phyloP scores from a whole-genome alignment of 129 eudicot genomes.

The Flaveria linearis region DNA sequence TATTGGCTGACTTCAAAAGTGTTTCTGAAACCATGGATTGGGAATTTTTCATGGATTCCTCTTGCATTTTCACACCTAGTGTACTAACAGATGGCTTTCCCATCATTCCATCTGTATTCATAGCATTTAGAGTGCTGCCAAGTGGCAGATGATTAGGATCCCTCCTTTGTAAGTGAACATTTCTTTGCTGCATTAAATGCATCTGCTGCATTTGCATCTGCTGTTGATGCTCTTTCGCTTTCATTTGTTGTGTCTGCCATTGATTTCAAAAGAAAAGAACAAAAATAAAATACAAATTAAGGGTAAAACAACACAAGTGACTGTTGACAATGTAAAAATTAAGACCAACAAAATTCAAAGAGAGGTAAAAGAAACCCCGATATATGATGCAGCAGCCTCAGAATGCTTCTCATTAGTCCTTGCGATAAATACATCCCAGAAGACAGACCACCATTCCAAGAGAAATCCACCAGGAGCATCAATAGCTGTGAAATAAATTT shows the following conservation, averaged over 20 bases:
- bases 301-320: neutral
- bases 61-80: slow-evolving; percentile 72
- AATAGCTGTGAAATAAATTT: slow-evolving; percentile 58
- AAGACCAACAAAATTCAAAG: neutral
- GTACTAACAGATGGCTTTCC: slow-evolving; percentile 86
- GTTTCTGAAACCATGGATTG: slow-evolving; percentile 78
- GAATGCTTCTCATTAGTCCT: slow-evolving; percentile 98
- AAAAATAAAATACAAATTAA: neutral
- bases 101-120: slow-evolving; percentile 73
- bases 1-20: slow-evolving; percentile 76
- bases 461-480: slow-evolving; percentile 99
- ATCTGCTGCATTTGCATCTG: slow-evolving; percentile 95
- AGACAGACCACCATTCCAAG: slow-evolving; percentile 99
- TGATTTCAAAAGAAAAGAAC: slow-evolving; percentile 13
- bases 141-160: slow-evolving; percentile 89
- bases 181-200: slow-evolving; percentile 90
- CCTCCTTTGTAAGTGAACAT: slow-evolving; percentile 86
- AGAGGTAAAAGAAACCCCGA: slow-evolving; percentile 54
- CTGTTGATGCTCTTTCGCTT: slow-evolving; percentile 92
- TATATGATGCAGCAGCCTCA: slow-evolving; percentile 95
- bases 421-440: slow-evolving; percentile 96
- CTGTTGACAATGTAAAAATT: neutral
- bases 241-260: slow-evolving; percentile 82
- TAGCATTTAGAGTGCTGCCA: slow-evolving; percentile 60
- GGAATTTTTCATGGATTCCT: slow-evolving; percentile 76